A percentile compares a stretch with the other conserved stretches of the same genome.
Evolutionary conservation across 495 filamentous ascomycete genomes (phyloP).

Genomic region (Lophiotrema nucula): DNA sequence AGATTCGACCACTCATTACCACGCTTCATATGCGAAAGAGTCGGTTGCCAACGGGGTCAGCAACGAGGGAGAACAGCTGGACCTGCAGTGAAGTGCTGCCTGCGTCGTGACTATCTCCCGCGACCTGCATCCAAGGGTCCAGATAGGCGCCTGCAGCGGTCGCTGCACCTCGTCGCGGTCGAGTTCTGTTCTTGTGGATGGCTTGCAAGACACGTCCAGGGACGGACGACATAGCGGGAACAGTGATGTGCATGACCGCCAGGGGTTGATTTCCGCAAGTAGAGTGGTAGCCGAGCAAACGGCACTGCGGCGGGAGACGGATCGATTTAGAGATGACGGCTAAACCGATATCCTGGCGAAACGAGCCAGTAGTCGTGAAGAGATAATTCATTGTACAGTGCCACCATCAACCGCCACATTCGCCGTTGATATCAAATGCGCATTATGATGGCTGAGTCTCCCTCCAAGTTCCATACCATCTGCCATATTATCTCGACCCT

Average conservation of each 20-base stretch:
- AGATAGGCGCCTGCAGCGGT: conserved; percentile 7
- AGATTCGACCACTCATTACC: conserved; percentile 2
- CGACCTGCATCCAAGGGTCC: background rate
- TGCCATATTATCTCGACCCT: background rate
- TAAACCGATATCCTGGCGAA: conserved; percentile 14
- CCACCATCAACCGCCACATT: background rate
- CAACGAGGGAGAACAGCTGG: too few relatives aligned
- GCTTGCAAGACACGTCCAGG: conserved; percentile 9
- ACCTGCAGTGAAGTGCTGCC: background rate
- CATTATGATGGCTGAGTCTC: background rate
- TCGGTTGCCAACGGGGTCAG: conserved; percentile 8
- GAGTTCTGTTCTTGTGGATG: background rate
- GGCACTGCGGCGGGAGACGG: conserved; percentile 1
- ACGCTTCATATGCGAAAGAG: background rate
- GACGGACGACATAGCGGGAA: conserved; percentile 9
- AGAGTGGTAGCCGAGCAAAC: conserved; percentile 24
- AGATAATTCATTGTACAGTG: background rate
- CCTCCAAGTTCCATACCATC: too few relatives aligned
- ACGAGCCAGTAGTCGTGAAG: conserved; percentile 17
- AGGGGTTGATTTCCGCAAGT: conserved; percentile 14
- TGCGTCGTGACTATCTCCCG: conserved; percentile 10
- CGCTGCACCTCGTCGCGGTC: background rate
- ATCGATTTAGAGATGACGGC: conserved; percentile 17
- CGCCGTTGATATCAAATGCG: background rate
- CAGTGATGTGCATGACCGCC: conserved; percentile 20